A percentile compares a stretch with the other conserved stretches of the same genome.
Conservation (phyloP, 2,329 filamentous ascomycete genomes). For the Fonsecaea nubica region DNA sequence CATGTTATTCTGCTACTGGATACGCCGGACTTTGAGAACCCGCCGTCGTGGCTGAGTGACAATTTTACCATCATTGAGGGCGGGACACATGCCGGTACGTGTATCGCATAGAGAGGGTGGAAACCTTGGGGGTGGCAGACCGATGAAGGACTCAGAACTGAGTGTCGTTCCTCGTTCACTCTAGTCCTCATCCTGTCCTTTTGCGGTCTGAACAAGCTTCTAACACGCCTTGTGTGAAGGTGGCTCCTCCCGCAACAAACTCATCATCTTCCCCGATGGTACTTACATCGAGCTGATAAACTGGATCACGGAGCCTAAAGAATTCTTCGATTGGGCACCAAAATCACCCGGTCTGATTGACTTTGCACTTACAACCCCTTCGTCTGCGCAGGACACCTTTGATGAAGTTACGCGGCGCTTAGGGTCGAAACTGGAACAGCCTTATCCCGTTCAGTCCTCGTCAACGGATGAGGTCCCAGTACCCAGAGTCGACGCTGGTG, state of each 20-base stretch:
- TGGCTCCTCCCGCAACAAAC: slow-evolving; percentile 40
- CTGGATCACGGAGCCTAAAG: slow-evolving; percentile 37
- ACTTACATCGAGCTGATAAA: slow-evolving; percentile 42
- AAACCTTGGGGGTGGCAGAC: background rate
- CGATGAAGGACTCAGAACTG: background rate
- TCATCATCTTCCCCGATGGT: slow-evolving; percentile 41
- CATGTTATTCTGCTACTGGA: slow-evolving; percentile 40
- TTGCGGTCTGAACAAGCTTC: background rate
- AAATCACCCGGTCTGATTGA: slow-evolving; percentile 40
- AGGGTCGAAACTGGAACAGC: background rate
- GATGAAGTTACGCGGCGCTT: slow-evolving; percentile 29
- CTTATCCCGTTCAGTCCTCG: background rate
- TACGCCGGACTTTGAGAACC: slow-evolving; percentile 37
- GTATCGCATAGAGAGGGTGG: background rate
- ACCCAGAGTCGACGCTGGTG: slow-evolving; percentile 9
- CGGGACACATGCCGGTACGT: slow-evolving; percentile 37
- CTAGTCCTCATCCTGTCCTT: background rate
- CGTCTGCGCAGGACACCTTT: slow-evolving; percentile 34
- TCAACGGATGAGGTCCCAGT: background rate
- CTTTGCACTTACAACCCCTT: slow-evolving; percentile 39
- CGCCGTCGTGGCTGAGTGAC: slow-evolving; percentile 38
- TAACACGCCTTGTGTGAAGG: slow-evolving; percentile 17
- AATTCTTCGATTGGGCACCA: slow-evolving; percentile 38
- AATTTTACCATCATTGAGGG: slow-evolving; percentile 41
- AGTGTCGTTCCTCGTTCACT: background rate